Conservation (phyloP, 768 basidiomycete species). For the Boletus patriciae region DNA sequence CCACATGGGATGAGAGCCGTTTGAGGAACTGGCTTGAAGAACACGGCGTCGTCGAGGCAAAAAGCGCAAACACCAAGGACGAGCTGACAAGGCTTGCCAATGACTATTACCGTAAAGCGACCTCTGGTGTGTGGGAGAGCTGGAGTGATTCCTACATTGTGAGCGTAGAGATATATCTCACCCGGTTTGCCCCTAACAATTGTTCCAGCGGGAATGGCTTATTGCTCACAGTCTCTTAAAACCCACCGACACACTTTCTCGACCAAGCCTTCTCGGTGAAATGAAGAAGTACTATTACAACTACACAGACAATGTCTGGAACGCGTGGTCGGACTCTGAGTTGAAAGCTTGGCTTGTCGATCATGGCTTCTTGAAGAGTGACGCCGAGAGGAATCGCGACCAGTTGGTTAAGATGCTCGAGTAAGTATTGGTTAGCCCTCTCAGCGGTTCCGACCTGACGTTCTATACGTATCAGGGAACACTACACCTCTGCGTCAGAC, state of each 20-base stretch:
- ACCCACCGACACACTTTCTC: constrained; percentile 49
- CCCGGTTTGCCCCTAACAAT: background rate
- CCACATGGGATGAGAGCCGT: constrained; percentile 82
- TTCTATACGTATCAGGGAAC: constrained; percentile 46
- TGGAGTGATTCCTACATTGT: constrained; percentile 89
- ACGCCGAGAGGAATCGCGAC: constrained; percentile 64
- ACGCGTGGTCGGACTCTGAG: constrained; percentile 76
- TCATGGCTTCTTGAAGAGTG: constrained; percentile 69
- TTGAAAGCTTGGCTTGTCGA: constrained; percentile 78
- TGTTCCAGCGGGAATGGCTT: constrained; percentile 75
- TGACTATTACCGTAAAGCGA: constrained; percentile 59
- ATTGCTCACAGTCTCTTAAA: constrained; percentile 72
- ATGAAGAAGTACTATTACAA: constrained; percentile 83
- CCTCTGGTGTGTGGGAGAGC: constrained; percentile 71
- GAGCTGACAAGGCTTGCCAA: constrained; percentile 72
- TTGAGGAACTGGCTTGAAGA: constrained; percentile 72
- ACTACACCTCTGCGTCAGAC: constrained; percentile 62
- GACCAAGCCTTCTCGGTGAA: constrained; percentile 56
- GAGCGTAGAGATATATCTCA: constrained; percentile 21
- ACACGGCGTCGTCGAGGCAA: constrained; percentile 69
- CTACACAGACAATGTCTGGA: constrained; percentile 52
- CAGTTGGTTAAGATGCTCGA: constrained; percentile 74
- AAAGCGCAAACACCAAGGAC: constrained; percentile 49
- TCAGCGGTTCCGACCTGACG: background rate
- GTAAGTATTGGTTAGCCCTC: constrained; percentile 37